Percentiles rank a stretch among this genome's conserved stretches.
These are phyloP conservation scores for Meyerozyma athensensis DNA, from an alignment of 1,139 yeast species.

Conservation along the genomic window DNA sequence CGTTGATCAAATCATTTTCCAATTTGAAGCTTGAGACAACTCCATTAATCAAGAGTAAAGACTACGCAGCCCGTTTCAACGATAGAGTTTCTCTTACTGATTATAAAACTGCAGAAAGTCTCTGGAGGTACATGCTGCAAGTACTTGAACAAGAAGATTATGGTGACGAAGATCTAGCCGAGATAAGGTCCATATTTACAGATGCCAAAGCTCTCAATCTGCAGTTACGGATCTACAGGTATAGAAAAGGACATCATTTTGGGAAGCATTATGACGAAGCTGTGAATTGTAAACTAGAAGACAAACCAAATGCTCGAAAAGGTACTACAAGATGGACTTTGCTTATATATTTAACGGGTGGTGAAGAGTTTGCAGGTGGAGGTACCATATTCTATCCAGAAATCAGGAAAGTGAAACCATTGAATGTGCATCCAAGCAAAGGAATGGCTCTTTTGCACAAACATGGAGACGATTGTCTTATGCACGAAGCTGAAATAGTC, in stretches of 20 bases:
- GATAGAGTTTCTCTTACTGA: slow-evolving; percentile 48
- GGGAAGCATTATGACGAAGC: slow-evolving; percentile 63
- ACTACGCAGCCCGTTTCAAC: slow-evolving; percentile 57
- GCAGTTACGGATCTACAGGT: slow-evolving; percentile 53
- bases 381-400: slow-evolving; percentile 55
- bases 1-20: slow-evolving; percentile 36
- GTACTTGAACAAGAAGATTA: slow-evolving; percentile 30
- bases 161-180: slow-evolving; percentile 25
- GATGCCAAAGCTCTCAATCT: slow-evolving; percentile 52
- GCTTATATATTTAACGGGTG: slow-evolving; percentile 55
- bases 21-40: slow-evolving; percentile 41
- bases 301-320: slow-evolving; percentile 14
- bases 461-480: slow-evolving; percentile 62
- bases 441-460: slow-evolving; percentile 63
- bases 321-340: slow-evolving; percentile 58
- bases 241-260: slow-evolving; percentile 55
- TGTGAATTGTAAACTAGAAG: slow-evolving; percentile 30
- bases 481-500: slow-evolving; percentile 58
- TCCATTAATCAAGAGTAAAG: slow-evolving; percentile 43
- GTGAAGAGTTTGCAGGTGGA: slow-evolving; percentile 54
- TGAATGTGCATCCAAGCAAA: slow-evolving; percentile 44
- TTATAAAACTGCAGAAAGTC: slow-evolving; percentile 27
- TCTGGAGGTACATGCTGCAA: slow-evolving; percentile 42
- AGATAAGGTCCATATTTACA: slow-evolving; percentile 23
- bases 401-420: slow-evolving; percentile 16